A percentile compares a stretch with the other conserved stretches of the same genome.
Evolutionary conservation across 805 yeast species (phyloP).

Genomic region (Pichia ethanolica): DNA sequence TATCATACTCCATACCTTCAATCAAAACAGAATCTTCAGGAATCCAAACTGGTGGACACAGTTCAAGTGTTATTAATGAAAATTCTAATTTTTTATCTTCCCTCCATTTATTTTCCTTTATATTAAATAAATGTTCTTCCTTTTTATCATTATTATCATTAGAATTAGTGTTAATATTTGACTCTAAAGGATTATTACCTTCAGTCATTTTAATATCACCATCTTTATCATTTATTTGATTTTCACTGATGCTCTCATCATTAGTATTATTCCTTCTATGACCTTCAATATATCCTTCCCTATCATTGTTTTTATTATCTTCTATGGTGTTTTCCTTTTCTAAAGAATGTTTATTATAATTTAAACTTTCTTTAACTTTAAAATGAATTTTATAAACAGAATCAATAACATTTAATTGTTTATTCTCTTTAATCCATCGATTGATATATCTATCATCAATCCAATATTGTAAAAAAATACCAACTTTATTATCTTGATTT

Average conservation of each 20-base stretch:
- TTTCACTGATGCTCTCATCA: not conserved
- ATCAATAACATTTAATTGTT: slow-evolving; percentile 11
- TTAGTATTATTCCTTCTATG: no score
- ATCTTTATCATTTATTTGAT: not conserved
- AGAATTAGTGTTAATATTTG: no score
- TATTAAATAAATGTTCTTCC: not conserved
- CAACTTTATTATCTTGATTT: slow-evolving; percentile 26
- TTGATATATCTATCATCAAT: slow-evolving; percentile 24
- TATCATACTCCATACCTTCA: slow-evolving; percentile 18
- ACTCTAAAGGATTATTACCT: no score
- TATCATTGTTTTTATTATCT: not conserved
- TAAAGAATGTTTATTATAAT: slow-evolving; percentile 1
- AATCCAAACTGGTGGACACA: slow-evolving; percentile 28
- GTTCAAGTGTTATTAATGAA: slow-evolving; percentile 21
- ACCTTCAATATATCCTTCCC: not conserved
- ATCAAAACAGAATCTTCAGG: slow-evolving; percentile 24
- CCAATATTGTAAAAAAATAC: slow-evolving; percentile 28
- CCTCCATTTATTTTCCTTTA: not conserved
- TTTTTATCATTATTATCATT: not conserved
- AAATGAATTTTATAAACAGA: slow-evolving; percentile 27
- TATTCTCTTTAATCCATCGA: slow-evolving; percentile 11
- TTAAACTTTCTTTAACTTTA: slow-evolving; percentile 23
- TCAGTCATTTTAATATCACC: not conserved
- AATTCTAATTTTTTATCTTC: not conserved
- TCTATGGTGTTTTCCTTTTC: not conserved